Evolutionary conservation across 2,329 filamentous ascomycete genomes (phyloP).

Genomic region (Sphaerostilbella broomeana): DNA sequence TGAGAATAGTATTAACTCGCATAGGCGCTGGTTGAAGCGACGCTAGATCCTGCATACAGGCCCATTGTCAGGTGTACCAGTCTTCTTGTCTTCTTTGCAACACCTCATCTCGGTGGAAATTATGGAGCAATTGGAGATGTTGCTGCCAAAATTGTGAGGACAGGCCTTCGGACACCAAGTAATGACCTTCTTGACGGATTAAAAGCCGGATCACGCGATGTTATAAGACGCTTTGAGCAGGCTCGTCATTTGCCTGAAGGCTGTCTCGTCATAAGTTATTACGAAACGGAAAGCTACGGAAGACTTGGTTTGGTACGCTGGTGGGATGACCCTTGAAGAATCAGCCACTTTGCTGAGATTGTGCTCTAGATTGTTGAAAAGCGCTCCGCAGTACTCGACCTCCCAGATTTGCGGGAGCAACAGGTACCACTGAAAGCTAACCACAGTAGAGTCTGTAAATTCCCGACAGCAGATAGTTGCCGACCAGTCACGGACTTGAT

Average conservation of each 20-base stretch:
- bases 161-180: background rate
- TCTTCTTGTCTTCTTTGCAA: slow-evolving; percentile 11
- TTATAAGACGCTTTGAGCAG: slow-evolving; percentile 6
- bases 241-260: background rate
- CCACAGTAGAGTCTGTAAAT: slow-evolving; percentile 11
- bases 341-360: no score
- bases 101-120: slow-evolving; percentile 7
- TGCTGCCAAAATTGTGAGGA: slow-evolving; percentile 4
- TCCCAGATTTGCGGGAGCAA: slow-evolving; percentile 1
- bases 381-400: background rate
- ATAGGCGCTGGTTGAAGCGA: slow-evolving; percentile 12
- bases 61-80: slow-evolving; percentile 1
- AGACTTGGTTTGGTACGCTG: slow-evolving; percentile 3
- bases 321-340: no score
- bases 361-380: slow-evolving; percentile 6
- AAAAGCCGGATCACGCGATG: slow-evolving; percentile 5
- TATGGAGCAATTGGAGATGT: slow-evolving; percentile 3
- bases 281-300: slow-evolving; percentile 7
- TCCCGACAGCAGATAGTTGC: slow-evolving; percentile 1
- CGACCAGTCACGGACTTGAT: background rate
- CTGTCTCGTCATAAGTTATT: slow-evolving; percentile 8
- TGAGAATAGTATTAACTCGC: background rate
- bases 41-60: slow-evolving; percentile 1
- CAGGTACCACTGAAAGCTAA: background rate
- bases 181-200: slow-evolving; percentile 7